These are phyloP conservation scores for Trichoderma pleuroti DNA, from an alignment of 2,329 filamentous ascomycete species.

Conservation along the genomic window DNA sequence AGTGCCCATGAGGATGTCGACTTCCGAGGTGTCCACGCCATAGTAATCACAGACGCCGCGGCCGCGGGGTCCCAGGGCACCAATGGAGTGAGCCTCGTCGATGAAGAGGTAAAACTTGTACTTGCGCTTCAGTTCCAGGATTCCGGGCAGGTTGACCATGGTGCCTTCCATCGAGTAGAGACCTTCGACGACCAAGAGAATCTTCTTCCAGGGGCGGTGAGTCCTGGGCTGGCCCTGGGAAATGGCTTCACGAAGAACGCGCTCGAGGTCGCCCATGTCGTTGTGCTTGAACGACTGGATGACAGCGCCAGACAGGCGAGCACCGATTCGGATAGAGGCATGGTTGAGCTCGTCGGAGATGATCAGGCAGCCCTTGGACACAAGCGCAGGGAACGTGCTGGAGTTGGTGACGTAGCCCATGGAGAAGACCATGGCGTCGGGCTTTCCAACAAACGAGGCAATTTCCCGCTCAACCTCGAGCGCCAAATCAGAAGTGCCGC, in stretches of 20 bases:
- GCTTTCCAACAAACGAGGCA: conserved; percentile 90
- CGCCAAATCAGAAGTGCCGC: conserved; percentile 82
- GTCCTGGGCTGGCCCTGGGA: conserved; percentile 95
- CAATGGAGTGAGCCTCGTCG: conserved; percentile 94
- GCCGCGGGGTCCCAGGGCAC: conserved; percentile 82
- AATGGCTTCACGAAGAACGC: conserved; percentile 82
- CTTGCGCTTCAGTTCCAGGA: conserved; percentile 82
- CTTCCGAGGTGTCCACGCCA: conserved; percentile 77
- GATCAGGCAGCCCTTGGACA: conserved; percentile 88
- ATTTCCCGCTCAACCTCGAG: conserved; percentile 86
- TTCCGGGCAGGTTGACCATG: conserved; percentile 93
- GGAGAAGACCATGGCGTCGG: conserved; percentile 92
- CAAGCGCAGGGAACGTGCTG: conserved; percentile 84
- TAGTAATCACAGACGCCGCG: conserved; percentile 98
- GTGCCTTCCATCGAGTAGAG: conserved; percentile 99
- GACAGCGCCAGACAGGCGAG: conserved; percentile 88
- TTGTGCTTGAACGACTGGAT: conserved; percentile 98
- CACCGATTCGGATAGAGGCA: conserved; percentile 92
- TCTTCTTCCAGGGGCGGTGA: conserved; percentile 99
- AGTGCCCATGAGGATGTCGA: conserved; percentile 97
- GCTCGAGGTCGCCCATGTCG: conserved; percentile 84
- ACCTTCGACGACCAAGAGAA: conserved; percentile 91
- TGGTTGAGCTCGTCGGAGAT: conserved; percentile 98
- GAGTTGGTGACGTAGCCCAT: conserved; percentile 99
- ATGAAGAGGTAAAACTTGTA: conserved; percentile 98